Conservation (phyloP, 2,329 filamentous ascomycete genomes). For the Aspergillus cejpii region DNA sequence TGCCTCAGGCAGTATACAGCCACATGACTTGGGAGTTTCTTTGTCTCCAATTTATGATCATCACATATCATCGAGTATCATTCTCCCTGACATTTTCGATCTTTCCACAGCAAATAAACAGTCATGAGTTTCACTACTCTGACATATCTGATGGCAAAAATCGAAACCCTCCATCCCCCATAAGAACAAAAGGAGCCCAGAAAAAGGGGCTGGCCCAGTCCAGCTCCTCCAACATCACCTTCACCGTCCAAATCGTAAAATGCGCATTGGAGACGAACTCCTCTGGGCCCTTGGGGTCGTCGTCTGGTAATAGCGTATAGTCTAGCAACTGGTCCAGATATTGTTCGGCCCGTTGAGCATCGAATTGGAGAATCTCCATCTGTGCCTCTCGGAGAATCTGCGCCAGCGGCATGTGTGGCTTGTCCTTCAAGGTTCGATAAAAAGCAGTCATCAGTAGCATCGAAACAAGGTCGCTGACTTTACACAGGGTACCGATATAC, state of each 20-base stretch:
- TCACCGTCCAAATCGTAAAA: slow-evolving; percentile 15
- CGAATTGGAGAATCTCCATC: slow-evolving; percentile 15
- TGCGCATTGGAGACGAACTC: slow-evolving; percentile 19
- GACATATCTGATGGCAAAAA: too few relatives aligned
- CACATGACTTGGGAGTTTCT: too few relatives aligned
- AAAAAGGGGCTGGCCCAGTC: slow-evolving; percentile 23
- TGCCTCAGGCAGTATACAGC: too few relatives aligned
- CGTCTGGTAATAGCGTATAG: slow-evolving; percentile 4
- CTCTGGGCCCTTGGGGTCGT: slow-evolving; percentile 3
- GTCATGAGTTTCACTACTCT: too few relatives aligned
- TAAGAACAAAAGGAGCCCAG: slow-evolving; percentile 21
- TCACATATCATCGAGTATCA: too few relatives aligned
- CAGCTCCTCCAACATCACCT: slow-evolving; percentile 19
- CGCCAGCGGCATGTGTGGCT: slow-evolving; percentile 9
- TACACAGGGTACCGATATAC: slow-evolving; percentile 22
- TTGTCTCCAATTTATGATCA: too few relatives aligned
- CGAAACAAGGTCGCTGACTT: slow-evolving; percentile 22
- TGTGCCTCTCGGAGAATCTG: slow-evolving; percentile 16
- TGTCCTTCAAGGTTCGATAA: slow-evolving; percentile 17
- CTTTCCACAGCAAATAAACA: too few relatives aligned
- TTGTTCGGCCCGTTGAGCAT: slow-evolving; percentile 11
- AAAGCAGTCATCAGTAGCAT: slow-evolving; percentile 24
- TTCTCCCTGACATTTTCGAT: too few relatives aligned
- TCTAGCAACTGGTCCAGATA: slow-evolving; percentile 19
- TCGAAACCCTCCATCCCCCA: slow-evolving; percentile 21